Conservation (phyloP, 1,284 basidiomycete species). For the Moesziomyces parantarcticus region DNA sequence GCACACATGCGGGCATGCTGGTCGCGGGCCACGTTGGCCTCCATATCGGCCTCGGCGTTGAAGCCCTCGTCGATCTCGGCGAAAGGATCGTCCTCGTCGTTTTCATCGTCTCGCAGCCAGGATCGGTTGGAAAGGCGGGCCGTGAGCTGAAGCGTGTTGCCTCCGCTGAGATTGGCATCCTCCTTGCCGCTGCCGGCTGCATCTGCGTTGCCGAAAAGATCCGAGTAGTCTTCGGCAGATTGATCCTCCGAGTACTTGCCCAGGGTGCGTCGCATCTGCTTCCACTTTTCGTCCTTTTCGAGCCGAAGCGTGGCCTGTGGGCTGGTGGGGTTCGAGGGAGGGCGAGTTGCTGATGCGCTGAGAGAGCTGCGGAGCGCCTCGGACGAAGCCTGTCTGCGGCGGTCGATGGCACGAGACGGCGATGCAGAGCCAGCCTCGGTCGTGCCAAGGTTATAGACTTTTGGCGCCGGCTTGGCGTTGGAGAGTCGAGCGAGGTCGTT, state of each 20-base stretch:
- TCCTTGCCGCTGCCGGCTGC: conserved; percentile 27
- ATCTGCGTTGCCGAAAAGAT: conserved; percentile 48
- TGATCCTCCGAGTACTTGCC: conserved; percentile 55
- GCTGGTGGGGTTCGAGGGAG: conserved; percentile 31
- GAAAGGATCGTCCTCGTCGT: conserved; percentile 59
- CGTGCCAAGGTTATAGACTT: not conserved
- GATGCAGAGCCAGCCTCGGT: conserved; percentile 5
- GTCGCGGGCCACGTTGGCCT: conserved; percentile 61
- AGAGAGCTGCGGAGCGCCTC: conserved; percentile 35
- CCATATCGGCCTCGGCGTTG: conserved; percentile 56
- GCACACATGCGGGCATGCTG: conserved; percentile 79
- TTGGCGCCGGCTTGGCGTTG: not conserved
- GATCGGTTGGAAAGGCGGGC: conserved; percentile 56
- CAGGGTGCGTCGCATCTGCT: conserved; percentile 50
- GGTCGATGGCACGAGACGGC: conserved; percentile 14
- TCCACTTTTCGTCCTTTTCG: conserved; percentile 50
- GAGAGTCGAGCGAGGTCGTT: conserved; percentile 49
- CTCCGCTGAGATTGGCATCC: conserved; percentile 25
- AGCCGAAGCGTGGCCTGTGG: conserved; percentile 34
- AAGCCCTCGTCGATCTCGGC: conserved; percentile 60
- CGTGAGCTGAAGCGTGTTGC: conserved; percentile 50
- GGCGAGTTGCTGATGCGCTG: conserved; percentile 17
- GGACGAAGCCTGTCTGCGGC: conserved; percentile 33
- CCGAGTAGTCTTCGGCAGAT: conserved; percentile 57
- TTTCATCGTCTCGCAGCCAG: conserved; percentile 55